These are phyloP conservation scores for Daldinia grandis DNA, from an alignment of 495 filamentous ascomycete species.

Conservation along the genomic window DNA sequence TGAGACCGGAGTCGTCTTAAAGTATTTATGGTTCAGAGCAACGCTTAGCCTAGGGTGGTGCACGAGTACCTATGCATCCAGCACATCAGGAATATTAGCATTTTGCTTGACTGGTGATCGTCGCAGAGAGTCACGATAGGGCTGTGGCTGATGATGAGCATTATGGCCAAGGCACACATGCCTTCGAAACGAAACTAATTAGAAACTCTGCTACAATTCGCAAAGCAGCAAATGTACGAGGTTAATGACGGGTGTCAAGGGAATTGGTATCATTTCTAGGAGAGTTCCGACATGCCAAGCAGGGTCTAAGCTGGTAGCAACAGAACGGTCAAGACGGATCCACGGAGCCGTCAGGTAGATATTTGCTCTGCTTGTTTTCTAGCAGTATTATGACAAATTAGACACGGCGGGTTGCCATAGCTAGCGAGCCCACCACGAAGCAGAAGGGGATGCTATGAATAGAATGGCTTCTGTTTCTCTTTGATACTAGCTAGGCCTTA, in stretches of 20 bases:
- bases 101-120: not conserved
- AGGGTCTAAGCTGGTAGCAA: conserved; percentile 2
- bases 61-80: not conserved
- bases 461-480: conserved; percentile 1
- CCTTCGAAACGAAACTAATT: not conserved
- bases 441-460: conserved; percentile 8
- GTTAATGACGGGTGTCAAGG: conserved; percentile 21
- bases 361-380: conserved; percentile 18
- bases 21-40: not conserved
- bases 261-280: conserved; percentile 8
- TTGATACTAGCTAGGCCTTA: not conserved
- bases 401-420: conserved; percentile 1
- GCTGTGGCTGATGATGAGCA: not conserved
- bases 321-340: not conserved
- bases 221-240: conserved; percentile 16
- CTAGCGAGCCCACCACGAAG: not conserved
- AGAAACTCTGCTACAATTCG: not conserved
- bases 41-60: not conserved
- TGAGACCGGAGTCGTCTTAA: not conserved
- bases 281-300: conserved; percentile 30
- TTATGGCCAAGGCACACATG: not conserved
- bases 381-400: conserved; percentile 8
- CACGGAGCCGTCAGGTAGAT: conserved; percentile 6
- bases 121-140: not conserved
- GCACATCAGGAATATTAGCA: not conserved